Base-by-base conservation (phyloP, 2,329 filamentous ascomycete species). In the Fusarium zealandicum region DNA sequence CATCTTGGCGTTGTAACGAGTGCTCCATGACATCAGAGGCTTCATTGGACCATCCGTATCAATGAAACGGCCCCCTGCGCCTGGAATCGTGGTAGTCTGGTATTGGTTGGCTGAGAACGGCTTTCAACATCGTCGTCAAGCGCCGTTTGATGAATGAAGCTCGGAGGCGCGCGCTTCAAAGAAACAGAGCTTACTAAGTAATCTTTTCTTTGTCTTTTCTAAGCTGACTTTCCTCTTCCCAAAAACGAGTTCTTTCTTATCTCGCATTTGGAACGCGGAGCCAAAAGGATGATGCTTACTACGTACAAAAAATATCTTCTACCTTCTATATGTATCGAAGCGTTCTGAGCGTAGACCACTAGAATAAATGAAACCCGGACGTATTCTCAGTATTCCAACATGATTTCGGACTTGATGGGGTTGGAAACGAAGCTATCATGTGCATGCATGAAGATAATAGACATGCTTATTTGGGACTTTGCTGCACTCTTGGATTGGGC, bases 11-110 rank as follows among this genome's bases (percentile, higher is more conserved):
- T 35, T 55, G 51, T 43, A 45, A 27, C 44, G 39, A 47, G 46
- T 39, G 39, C 51, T 48, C 54, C 42, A 70, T 72, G 70, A 73
- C 71, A 73, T 73, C 70, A 72, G 70, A 65, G 71, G 70, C 71
- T 71, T 66, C 46, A 68, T 69, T 71, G 68, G 70, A n/a, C 55
- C 53, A 42, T 44, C 18, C 18, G 14, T 27, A 7, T 32, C 44
- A 33, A 25, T 62, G 62, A 66, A 65, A 66, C 63, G 57, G 16
- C 38, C 60, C 55, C 63, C 51, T 63, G 59, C 53, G 43, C 49
- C 44, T 57, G 46, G 56, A 54, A 56, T 57, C 37, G 32, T 43
- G 31, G 18, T 30, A 32, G 42, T 44, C 36, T 37, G 20, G 35
- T 33, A 43, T 62, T 57, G 41, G 52, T 65, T 65, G 61, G 61